A percentile compares a stretch with the other conserved stretches of the same genome.
Evolutionary conservation across 2,329 filamentous ascomycete species (phyloP).

Genomic region (Aspergillus sp.): DNA sequence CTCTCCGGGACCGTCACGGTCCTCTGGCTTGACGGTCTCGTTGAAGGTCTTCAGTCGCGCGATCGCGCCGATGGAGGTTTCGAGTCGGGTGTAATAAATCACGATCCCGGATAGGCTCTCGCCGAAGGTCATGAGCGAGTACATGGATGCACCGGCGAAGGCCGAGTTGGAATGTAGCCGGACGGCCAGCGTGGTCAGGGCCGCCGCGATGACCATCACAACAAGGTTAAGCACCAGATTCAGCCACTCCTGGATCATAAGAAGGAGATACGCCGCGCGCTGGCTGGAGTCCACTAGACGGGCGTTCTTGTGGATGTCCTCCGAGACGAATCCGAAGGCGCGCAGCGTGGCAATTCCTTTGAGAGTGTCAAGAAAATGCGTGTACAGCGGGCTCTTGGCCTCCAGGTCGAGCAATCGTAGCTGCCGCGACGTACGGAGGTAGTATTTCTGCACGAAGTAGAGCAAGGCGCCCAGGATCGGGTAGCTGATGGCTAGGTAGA

Average conservation of each 20-base stretch:
- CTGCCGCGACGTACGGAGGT: background rate
- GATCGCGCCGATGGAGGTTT: constrained; percentile 16
- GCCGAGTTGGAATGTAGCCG: constrained; percentile 27
- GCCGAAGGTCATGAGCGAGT: constrained; percentile 15
- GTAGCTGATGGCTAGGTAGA: constrained; percentile 28
- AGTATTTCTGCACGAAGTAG: background rate
- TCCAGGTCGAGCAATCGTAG: background rate
- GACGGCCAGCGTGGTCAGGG: constrained; percentile 41
- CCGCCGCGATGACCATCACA: constrained; percentile 36
- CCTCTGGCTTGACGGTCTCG: constrained; percentile 6
- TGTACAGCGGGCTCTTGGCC: constrained; percentile 1
- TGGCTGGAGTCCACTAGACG: background rate
- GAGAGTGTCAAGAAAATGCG: background rate
- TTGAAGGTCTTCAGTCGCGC: constrained; percentile 9
- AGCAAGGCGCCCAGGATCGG: background rate
- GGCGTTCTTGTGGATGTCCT: constrained; percentile 24
- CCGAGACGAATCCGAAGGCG: background rate
- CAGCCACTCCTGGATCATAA: constrained; percentile 2
- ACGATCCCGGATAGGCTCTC: constrained; percentile 11
- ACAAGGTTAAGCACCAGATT: background rate
- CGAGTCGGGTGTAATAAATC: constrained; percentile 13
- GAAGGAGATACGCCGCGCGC: background rate
- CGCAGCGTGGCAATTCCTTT: background rate
- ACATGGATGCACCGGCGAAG: constrained; percentile 12
- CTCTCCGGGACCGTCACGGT: background rate